phyloP scores from a whole-genome alignment of 2,329 filamentous ascomycete genomes.

The Botrytis deweyae region DNA sequence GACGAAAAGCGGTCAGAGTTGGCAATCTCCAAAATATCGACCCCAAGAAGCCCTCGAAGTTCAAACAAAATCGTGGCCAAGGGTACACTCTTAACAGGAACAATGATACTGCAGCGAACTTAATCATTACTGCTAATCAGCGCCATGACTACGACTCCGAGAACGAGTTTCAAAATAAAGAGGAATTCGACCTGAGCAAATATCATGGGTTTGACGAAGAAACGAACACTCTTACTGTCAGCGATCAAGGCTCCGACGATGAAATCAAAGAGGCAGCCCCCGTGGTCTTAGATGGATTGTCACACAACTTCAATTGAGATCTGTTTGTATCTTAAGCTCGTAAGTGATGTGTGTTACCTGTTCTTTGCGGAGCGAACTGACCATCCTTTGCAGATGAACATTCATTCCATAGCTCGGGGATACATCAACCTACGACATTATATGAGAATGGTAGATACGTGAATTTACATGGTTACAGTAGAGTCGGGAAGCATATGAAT shows the following conservation, averaged over 20 bases:
- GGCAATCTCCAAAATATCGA: neutral
- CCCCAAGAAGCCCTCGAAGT: neutral
- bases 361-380: neutral
- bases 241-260: neutral
- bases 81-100: neutral
- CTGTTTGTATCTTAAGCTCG: neutral
- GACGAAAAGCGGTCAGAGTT: neutral
- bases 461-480: neutral
- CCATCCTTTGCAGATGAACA: neutral
- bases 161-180: conserved; percentile 7
- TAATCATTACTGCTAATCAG: neutral
- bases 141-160: conserved; percentile 4
- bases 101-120: neutral
- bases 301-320: neutral
- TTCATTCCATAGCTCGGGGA: too few species aligned
- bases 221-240: neutral
- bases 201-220: neutral
- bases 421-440: neutral
- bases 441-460: neutral
- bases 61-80: neutral
- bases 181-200: neutral
- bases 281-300: neutral
- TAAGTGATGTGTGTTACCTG: neutral
- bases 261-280: neutral
- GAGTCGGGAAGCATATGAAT: neutral